These are phyloP conservation scores for Blastobotrys proliferans DNA, from an alignment of 1,139 yeast genomes.

Conservation along the genomic window DNA sequence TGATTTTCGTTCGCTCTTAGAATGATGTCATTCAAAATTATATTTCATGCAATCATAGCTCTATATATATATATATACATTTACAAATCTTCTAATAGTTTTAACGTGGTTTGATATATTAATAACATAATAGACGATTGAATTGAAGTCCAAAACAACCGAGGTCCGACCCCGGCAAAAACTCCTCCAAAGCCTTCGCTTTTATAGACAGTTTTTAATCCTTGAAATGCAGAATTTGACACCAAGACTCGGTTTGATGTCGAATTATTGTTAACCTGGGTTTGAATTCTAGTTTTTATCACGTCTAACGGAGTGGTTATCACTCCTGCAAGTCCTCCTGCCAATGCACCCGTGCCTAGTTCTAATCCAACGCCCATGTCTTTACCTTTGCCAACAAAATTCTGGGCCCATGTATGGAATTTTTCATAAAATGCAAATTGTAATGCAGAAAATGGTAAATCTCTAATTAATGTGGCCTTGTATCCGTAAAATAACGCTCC, in stretches of 20 bases:
- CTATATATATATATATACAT: neutral
- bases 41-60: neutral
- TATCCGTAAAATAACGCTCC: constrained; percentile 82
- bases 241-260: constrained; percentile 21
- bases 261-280: constrained; percentile 41
- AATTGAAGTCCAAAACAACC: constrained; percentile 93
- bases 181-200: constrained; percentile 76
- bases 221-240: constrained; percentile 55
- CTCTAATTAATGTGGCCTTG: constrained; percentile 87
- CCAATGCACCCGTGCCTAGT: constrained; percentile 84
- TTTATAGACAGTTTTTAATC: constrained; percentile 62
- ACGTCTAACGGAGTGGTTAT: constrained; percentile 86
- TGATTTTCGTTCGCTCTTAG: constrained; percentile 73
- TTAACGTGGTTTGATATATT: constrained; percentile 56
- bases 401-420: constrained; percentile 44
- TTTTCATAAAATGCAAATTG: constrained; percentile 94
- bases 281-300: constrained; percentile 88
- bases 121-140: constrained; percentile 94
- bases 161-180: constrained; percentile 93
- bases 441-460: constrained; percentile 89
- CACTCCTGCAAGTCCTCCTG: constrained; percentile 93
- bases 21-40: constrained; percentile 33
- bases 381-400: constrained; percentile 29
- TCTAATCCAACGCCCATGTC: constrained; percentile 57
- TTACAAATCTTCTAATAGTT: constrained; percentile 21